Evolutionary conservation across 495 filamentous ascomycete species (phyloP).

Genomic region (Neurospora sp.): DNA sequence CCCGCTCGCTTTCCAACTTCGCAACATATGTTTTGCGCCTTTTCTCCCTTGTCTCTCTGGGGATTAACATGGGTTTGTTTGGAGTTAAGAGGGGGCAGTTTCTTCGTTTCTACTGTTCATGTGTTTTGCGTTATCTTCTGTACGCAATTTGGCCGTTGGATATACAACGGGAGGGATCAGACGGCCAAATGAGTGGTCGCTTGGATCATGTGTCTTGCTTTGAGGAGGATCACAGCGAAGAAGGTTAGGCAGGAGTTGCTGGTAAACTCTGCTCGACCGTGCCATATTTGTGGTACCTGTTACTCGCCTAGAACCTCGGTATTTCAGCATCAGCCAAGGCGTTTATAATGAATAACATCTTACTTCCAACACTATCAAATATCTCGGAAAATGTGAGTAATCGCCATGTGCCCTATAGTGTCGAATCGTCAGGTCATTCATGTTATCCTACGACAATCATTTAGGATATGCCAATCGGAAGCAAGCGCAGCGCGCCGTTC

Average conservation of each 20-base stretch:
- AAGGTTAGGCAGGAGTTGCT: neutral
- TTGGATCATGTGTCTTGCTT: neutral
- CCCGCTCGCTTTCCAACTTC: neutral
- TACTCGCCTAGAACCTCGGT: neutral
- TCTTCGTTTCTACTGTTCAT: neutral
- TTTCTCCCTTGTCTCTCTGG: neutral
- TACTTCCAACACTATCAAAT: neutral
- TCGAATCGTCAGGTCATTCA: neutral
- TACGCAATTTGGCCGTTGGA: neutral
- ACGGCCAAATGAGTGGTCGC: neutral
- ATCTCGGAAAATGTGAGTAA: neutral
- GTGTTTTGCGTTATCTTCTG: neutral
- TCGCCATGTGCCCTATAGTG: neutral
- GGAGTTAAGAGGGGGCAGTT: neutral
- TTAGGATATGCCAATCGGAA: neutral
- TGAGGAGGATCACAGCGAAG: neutral
- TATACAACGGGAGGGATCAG: neutral
- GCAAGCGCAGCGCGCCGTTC: neutral
- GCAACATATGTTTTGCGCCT: neutral
- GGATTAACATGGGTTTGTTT: neutral
- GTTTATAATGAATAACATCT: neutral
- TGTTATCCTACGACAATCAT: neutral
- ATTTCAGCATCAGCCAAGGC: neutral
- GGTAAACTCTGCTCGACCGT: neutral
- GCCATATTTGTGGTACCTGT: neutral